Base-by-base conservation (phyloP, 768 basidiomycete species). In the Tylopilus balloui region DNA sequence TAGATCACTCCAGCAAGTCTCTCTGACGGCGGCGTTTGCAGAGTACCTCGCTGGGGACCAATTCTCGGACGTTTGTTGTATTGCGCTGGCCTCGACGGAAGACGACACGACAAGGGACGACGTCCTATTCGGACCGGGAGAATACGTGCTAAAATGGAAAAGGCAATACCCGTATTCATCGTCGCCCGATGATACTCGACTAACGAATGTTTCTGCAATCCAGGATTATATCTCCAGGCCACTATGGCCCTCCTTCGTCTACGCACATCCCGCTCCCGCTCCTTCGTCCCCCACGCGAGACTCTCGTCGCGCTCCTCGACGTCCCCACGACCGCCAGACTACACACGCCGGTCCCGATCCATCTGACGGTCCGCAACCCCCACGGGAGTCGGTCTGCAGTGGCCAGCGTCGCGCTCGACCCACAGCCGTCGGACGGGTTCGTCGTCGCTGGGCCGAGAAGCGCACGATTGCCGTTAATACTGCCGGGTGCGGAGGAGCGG, bases 361-460 rank as follows among this genome's bases (percentile, higher is more conserved):
- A 74, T 42, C 64, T 86, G 42, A 77, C 71, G 52, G 66, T 88
- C 50, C 80, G 92, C 60, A 90, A 90, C 64, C 69, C 78, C 47
- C 76, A 84, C 51, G 73, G 78, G 3, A 71, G 72, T 8, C 77
- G 82, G 29, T 79, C 89, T 3, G 85, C 86, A 1, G 83, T 83
- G 54, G 66, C 94, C 28, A 72, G 79, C 11, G 75, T 92, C 9
- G 79, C 84, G 28, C 73, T 93, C 24, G 92, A 95, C 46, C 75
- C 81, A 1, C 83, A 85, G 51, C 55, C 69, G 14, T 68, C 76
- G 12, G 88, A 89, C 35, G 74, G 77, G n/a, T 95, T 96, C 65
- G 80, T 93, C 14, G 79, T 92, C 36, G 79, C 88, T 3, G 93
- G 94, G 0, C 63, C 87, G 29, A 73, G 88, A 40, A 78, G 72